Percentiles rank a stretch among this genome's conserved stretches.
These are phyloP conservation scores for Dipteronia dyeriana DNA, from an alignment of 345 rosid species.

Conservation along the genomic window DNA sequence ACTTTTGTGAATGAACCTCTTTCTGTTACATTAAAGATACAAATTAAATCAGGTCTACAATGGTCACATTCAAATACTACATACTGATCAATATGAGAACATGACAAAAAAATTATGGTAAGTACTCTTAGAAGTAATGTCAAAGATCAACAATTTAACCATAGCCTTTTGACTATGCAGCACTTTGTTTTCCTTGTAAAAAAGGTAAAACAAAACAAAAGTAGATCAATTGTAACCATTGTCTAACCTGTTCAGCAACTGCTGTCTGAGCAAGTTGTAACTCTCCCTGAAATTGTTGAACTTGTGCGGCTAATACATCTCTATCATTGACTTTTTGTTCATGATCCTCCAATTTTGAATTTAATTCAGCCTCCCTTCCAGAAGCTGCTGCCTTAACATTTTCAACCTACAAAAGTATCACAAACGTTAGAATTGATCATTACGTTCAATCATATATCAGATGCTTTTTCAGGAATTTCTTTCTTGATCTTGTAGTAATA, in stretches of 20 bases:
- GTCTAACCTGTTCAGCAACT: slow-evolving; percentile 49
- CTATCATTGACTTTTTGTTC: slow-evolving; percentile 39
- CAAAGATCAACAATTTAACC: background rate
- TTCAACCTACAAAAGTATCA: slow-evolving; percentile 38
- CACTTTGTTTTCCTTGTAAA: background rate
- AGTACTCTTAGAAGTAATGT: background rate
- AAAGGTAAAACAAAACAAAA: background rate
- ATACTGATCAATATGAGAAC: too few species aligned
- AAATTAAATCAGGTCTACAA: background rate
- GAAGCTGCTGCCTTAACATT: slow-evolving; percentile 36
- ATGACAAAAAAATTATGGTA: background rate
- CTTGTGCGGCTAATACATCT: slow-evolving; percentile 45
- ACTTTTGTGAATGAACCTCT: slow-evolving; percentile 48
- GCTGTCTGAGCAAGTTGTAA: slow-evolving; percentile 42
- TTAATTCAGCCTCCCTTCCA: slow-evolving; percentile 42
- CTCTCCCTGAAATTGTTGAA: slow-evolving; percentile 55
- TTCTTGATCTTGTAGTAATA: slow-evolving; percentile 19
- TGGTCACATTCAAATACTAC: background rate
- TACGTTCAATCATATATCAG: background rate
- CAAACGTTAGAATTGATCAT: slow-evolving; percentile 3
- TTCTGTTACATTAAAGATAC: slow-evolving; percentile 41
- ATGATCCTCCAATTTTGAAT: slow-evolving; percentile 48
- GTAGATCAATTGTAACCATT: background rate
- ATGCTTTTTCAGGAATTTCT: background rate
- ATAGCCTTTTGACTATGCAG: background rate